Conservation (phyloP, 495 filamentous ascomycete species). For the Lophiostoma macrostomum region DNA sequence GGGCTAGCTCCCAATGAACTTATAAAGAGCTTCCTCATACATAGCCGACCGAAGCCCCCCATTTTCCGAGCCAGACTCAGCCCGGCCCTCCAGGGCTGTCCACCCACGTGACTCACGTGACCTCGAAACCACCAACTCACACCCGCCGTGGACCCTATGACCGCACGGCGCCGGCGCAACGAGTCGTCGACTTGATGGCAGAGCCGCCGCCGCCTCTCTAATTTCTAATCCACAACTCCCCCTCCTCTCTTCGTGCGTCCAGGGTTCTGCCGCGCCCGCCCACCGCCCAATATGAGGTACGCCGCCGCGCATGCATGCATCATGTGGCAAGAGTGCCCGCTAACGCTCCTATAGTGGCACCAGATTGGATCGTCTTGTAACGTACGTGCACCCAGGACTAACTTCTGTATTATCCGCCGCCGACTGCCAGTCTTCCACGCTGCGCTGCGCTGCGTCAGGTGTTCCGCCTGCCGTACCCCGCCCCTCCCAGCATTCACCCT, state of each 20-base stretch:
- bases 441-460: no score
- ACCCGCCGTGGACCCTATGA: no score
- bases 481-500: not conserved
- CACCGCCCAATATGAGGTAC: slow-evolving; percentile 24
- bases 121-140: no score
- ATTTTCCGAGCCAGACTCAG: not conserved
- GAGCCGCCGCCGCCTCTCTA: not conserved
- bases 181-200: no score
- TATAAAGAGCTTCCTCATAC: no score
- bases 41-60: not conserved
- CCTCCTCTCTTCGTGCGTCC: not conserved
- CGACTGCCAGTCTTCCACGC: not conserved
- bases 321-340: slow-evolving; percentile 13
- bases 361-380: slow-evolving; percentile 30
- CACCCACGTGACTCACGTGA: no score
- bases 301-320: slow-evolving; percentile 2
- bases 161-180: no score
- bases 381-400: slow-evolving; percentile 17
- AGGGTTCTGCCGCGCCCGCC: no score
- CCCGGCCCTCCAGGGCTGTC: not conserved
- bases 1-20: not conserved
- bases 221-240: not conserved
- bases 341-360: slow-evolving; percentile 28
- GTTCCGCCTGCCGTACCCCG: not conserved
- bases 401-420: not conserved